Evolutionary conservation across 768 basidiomycete species (phyloP).

Genomic region (Pisolithus marmoratus): DNA sequence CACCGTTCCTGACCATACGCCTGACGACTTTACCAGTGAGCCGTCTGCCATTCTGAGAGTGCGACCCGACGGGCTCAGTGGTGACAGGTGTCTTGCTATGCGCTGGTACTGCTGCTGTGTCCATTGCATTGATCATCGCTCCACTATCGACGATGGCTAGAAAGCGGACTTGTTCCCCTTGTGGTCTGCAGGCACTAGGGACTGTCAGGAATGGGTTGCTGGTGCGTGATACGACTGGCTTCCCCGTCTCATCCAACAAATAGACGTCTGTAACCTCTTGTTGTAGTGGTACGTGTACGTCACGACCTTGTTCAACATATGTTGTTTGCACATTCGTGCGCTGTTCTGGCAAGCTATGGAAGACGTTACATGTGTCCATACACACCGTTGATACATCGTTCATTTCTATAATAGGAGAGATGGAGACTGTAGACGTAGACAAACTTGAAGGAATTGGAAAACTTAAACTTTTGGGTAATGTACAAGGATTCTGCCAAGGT

Average conservation of each 20-base stretch:
- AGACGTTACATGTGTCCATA: too few species aligned
- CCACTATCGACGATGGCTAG: conserved; percentile 10
- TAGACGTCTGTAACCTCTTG: neutral
- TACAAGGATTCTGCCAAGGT: too few species aligned
- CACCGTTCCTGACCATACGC: neutral
- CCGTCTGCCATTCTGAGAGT: neutral
- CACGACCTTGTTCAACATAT: too few species aligned
- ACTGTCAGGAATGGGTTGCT: neutral
- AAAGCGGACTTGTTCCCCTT: conserved; percentile 8
- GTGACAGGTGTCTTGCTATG: neutral
- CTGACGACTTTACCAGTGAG: neutral
- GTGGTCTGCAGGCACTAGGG: conserved; percentile 3
- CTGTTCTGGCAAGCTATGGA: too few species aligned
- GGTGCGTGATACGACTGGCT: neutral
- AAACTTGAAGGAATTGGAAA: too few species aligned
- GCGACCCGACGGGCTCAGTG: neutral
- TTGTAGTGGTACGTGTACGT: too few species aligned
- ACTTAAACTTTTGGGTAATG: too few species aligned
- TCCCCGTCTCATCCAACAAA: neutral
- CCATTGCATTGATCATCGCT: conserved; percentile 14
- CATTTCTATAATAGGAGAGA: too few species aligned
- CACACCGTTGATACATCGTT: neutral
- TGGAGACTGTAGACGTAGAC: too few species aligned
- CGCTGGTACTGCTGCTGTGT: conserved; percentile 1
- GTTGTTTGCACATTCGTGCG: too few species aligned